A percentile compares a stretch with the other conserved stretches of the same genome.
Conservation (phyloP, 2,329 filamentous ascomycete genomes). For the Arachnomyces sp. region DNA sequence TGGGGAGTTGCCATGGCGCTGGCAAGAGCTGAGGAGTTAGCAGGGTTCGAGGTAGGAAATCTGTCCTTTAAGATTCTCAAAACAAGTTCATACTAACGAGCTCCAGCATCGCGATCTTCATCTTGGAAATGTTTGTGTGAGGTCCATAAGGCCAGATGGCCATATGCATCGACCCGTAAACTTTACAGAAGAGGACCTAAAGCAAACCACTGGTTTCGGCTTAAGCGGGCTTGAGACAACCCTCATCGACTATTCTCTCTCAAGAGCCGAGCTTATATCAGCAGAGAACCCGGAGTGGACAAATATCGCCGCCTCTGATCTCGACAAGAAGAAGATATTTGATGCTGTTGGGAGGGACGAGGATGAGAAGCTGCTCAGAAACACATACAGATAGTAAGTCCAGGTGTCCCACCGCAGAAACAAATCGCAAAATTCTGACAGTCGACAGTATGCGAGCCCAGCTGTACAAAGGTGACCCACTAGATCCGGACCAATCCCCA, state of each 20-base stretch:
- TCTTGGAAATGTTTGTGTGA: conserved; percentile 57
- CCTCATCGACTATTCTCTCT: conserved; percentile 61
- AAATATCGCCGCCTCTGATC: conserved; percentile 32
- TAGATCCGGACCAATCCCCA: conserved; percentile 27
- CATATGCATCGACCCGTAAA: conserved; percentile 27
- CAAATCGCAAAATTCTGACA: conserved; percentile 2
- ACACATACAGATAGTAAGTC: conserved; percentile 36
- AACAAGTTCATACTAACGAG: conserved; percentile 2
- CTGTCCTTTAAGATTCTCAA: not conserved
- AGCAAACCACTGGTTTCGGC: conserved; percentile 35
- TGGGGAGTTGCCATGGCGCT: conserved; percentile 57
- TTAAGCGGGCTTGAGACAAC: conserved; percentile 53
- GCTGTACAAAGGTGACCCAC: conserved; percentile 37
- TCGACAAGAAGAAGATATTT: conserved; percentile 37
- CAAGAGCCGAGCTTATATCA: conserved; percentile 45
- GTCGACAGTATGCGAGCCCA: conserved; percentile 30
- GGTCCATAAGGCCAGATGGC: conserved; percentile 24
- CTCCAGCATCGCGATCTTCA: conserved; percentile 54
- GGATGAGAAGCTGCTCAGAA: conserved; percentile 30
- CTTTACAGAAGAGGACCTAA: conserved; percentile 21
- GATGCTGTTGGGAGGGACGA: conserved; percentile 35
- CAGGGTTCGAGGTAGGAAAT: conserved; percentile 46
- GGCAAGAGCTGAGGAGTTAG: conserved; percentile 52
- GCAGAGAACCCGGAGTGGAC: conserved; percentile 16
- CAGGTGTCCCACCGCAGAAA: not conserved